Base-by-base conservation (phyloP, 2,329 filamentous ascomycete species). In the Corinectria fuckeliana region DNA sequence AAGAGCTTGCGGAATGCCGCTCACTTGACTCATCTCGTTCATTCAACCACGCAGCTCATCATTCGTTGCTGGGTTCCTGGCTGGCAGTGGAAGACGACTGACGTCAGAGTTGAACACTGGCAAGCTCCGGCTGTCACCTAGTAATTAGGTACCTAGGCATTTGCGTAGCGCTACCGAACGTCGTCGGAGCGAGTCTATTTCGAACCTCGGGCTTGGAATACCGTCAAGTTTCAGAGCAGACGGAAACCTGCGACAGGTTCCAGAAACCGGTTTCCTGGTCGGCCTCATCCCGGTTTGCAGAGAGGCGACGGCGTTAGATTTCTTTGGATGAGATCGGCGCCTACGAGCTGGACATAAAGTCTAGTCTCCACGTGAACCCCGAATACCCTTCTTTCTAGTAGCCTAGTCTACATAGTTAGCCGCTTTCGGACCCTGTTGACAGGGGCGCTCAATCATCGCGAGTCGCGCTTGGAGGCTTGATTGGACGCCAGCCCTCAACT, bases 261-360 rank as follows among this genome's bases (percentile, higher is more conserved):
- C 47, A 63, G 61, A 63, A 69, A 65, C 62, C 51, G 54, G 62
- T 60, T 69, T 69, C 64, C 61, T 56, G 49, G 18, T 39, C 56
- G 54, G 32, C 30, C 32, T 21, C 36, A 36, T 50, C 30, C 49
- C 45, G 50, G 56, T 54, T 60, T 52, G 58, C 36, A 48, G 49
- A 60, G 61, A 64, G 56, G 58, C 58, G 47, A 58, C 42, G 45
- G 60, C 48, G 50, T 55, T 59, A 45, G 53, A 53, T 13, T 55
- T 64, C 51, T 60, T 67, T 65, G 56, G 63, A 60, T 30, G 61
- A 63, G 61, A 69, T 69, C 61, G 44, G 57, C 65, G 63, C 57
- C 47, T 63, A 49, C 45, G 36, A n/a, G 52, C 42, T 49, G 52
- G 32, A n/a, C n/a, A n/a, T n/a, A n/a, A 38, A 18, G 5, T 14